Base-by-base conservation (phyloP, 228 moss, liverwort and hornwort genomes). In the Sphagnum magellanicum region DNA sequence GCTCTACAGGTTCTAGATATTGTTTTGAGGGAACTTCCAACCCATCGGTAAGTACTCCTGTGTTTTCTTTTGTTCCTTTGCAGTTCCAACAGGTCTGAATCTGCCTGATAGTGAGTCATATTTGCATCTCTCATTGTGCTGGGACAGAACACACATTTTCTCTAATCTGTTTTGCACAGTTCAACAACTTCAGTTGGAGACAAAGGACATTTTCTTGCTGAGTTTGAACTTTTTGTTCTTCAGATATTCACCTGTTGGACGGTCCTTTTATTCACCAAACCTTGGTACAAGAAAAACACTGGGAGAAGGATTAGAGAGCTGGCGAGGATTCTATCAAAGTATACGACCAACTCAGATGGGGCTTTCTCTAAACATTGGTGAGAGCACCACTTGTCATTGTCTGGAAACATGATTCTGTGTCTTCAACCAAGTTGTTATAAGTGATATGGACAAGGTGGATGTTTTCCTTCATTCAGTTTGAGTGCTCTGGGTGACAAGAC, bases 1-100 rank as follows among this genome's bases (percentile, higher is more conserved):
- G 97, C 97, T 4, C 72, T 98, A n/a, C 97, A 98, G 76, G 97
- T 98, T 3, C 81, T 98, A 3, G 97, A 98, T 49, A 98, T 98
- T 50, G 97, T 98, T 8, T 63, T 98, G 17, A 79, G 98, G 50
- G 97, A 98, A 75, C 78, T 98, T 32, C 97, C 97, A 1, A 98
- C 98, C 0, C 93, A 98, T 72, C 85, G 98, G 98, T 98, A 15
- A 55, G 55, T 8, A 8, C 12, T 0, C 9, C 55, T 2, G 8
- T 55, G 9, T 55, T 55, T 55, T 55, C 12, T 4, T 32, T 32
- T 32, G 32, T 32, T 32, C 32, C 32, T 32, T 32, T 32, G 32
- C 32, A 32, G 32, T 32, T 32, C 32, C 32, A 32, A 32, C 32
- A 32, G 32, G 32, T 32, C 32, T 32, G 32, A 32, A 32, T 32